These are phyloP conservation scores for Podaxis carcinomalis DNA, from an alignment of 768 basidiomycete species.

Conservation along the genomic window DNA sequence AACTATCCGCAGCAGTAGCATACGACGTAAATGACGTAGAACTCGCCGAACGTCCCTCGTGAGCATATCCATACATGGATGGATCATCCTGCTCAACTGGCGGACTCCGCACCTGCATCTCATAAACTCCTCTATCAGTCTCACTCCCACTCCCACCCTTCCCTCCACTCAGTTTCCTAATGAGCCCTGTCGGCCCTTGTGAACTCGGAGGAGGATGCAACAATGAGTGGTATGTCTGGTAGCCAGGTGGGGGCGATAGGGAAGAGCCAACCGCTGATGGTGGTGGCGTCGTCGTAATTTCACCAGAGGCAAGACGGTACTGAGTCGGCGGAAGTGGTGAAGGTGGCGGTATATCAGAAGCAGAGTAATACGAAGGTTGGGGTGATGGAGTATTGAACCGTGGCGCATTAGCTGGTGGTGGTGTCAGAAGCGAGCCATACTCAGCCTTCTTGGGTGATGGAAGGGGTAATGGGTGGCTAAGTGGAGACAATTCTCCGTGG, in stretches of 20 bases:
- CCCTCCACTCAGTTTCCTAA: slow-evolving; percentile 12
- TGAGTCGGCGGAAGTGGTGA: slow-evolving; percentile 56
- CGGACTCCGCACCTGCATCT: slow-evolving; percentile 34
- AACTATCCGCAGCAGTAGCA: slow-evolving; percentile 41
- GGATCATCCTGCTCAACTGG: not conserved
- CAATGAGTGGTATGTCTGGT: not conserved
- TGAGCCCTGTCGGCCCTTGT: slow-evolving; percentile 7
- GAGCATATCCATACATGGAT: slow-evolving; percentile 13
- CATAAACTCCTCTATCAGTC: slow-evolving; percentile 26
- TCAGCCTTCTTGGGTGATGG: slow-evolving; percentile 11
- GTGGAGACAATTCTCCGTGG: slow-evolving; percentile 22
- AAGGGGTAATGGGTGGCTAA: slow-evolving; percentile 20
- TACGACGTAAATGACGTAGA: slow-evolving; percentile 35
- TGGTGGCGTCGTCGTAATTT: slow-evolving; percentile 40
- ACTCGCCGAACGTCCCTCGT: slow-evolving; percentile 29
- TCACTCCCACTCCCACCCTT: not conserved
- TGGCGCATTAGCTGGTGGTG: slow-evolving; percentile 20
- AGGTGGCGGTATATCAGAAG: slow-evolving; percentile 56
- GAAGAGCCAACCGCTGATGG: slow-evolving; percentile 16
- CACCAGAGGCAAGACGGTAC: slow-evolving; percentile 42
- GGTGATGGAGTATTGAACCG: slow-evolving; percentile 29
- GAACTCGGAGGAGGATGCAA: not conserved
- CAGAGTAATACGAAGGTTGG: slow-evolving; percentile 64
- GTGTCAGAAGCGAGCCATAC: slow-evolving; percentile 22
- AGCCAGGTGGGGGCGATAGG: slow-evolving; percentile 1